Evolutionary conservation across 768 basidiomycete species (phyloP).

Genomic region (Coprinellus aureogranulatus): DNA sequence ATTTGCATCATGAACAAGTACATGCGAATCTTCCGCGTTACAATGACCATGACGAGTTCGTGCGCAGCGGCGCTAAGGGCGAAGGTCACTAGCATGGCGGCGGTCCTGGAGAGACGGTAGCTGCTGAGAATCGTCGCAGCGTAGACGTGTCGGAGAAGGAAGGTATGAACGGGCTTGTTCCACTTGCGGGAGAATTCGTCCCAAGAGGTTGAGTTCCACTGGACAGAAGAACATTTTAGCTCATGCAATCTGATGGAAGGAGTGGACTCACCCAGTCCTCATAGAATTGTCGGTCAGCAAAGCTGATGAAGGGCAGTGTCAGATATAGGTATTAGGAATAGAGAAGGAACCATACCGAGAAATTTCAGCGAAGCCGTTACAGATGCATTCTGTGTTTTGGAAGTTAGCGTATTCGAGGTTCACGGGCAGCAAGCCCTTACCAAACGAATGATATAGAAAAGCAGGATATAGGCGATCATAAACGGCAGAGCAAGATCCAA

Average conservation of each 20-base stretch:
- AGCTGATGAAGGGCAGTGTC: conserved; percentile 52
- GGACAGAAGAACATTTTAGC: conserved; percentile 11
- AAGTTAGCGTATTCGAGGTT: too few species aligned
- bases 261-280: conserved; percentile 77
- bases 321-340: background rate
- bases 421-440: conserved; percentile 37
- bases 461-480: conserved; percentile 86
- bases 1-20: conserved; percentile 82
- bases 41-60: conserved; percentile 95
- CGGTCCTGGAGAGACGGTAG: conserved; percentile 68
- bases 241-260: background rate
- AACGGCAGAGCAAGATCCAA: conserved; percentile 90
- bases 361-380: conserved; percentile 92
- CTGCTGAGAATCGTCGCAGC: conserved; percentile 73
- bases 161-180: conserved; percentile 96
- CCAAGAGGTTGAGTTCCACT: conserved; percentile 98
- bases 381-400: conserved; percentile 89
- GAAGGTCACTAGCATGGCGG: conserved; percentile 94
- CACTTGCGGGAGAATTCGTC: conserved; percentile 98
- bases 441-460: conserved; percentile 87
- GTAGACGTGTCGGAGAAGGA: conserved; percentile 93
- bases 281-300: conserved; percentile 97
- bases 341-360: conserved; percentile 59
- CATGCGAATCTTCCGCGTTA: conserved; percentile 88
- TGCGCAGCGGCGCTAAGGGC: conserved; percentile 85